These are phyloP conservation scores for Pleurozium schreberi DNA, from an alignment of 225 moss, liverwort and hornwort species.

Conservation along the genomic window DNA sequence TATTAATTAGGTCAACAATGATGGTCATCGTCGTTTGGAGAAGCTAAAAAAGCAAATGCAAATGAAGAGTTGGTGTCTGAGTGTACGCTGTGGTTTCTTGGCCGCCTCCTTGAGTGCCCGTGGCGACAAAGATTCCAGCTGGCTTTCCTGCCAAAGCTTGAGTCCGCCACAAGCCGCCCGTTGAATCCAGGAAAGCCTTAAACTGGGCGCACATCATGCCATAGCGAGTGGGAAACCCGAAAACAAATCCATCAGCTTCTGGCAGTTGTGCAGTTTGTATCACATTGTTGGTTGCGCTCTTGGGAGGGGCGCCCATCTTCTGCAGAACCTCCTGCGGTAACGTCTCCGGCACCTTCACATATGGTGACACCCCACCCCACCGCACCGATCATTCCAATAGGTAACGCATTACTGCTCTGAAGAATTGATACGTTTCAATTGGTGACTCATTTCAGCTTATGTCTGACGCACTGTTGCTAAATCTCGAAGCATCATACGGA, in stretches of 20 bases:
- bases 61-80: neutral
- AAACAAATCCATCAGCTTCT: constrained; percentile 43
- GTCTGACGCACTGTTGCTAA: neutral
- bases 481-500: neutral
- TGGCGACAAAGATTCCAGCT: constrained; percentile 26
- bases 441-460: neutral
- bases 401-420: neutral
- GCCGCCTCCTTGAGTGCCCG: constrained; percentile 53
- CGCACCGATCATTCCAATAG: neutral
- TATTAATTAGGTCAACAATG: neutral
- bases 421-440: neutral
- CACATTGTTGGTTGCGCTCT: neutral
- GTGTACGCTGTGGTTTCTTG: constrained; percentile 52
- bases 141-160: constrained; percentile 51
- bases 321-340: constrained; percentile 13
- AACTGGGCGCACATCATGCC: constrained; percentile 58
- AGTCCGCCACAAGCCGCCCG: constrained; percentile 39
- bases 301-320: constrained; percentile 36
- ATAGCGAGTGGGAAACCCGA: constrained; percentile 45
- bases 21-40: neutral
- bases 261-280: constrained; percentile 11
- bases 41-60: neutral
- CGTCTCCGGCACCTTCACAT: constrained; percentile 38
- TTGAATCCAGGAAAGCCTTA: constrained; percentile 26
- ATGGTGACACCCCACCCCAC: neutral